Evolutionary conservation across 495 filamentous ascomycete genomes (phyloP).

Genomic region (Xylaria intraflava): DNA sequence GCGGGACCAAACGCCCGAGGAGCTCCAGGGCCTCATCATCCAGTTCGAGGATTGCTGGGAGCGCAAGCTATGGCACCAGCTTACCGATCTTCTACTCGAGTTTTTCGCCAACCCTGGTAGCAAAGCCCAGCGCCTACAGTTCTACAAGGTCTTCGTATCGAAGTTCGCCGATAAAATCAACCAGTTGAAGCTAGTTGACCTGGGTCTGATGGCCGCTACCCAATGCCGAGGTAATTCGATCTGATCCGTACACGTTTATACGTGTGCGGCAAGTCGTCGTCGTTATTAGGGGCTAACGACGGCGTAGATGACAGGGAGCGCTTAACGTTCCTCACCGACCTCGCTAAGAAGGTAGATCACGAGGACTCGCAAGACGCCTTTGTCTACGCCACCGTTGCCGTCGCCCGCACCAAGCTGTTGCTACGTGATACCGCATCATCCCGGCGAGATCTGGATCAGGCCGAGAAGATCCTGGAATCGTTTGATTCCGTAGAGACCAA

Average conservation of each 20-base stretch:
- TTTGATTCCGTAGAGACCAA: conserved; percentile 96
- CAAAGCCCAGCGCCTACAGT: conserved; percentile 71
- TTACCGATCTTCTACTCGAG: conserved; percentile 80
- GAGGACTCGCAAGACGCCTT: conserved; percentile 92
- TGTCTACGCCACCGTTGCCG: conserved; percentile 85
- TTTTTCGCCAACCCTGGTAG: conserved; percentile 83
- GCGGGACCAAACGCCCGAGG: conserved; percentile 76
- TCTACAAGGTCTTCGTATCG: conserved; percentile 92
- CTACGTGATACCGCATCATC: conserved; percentile 68
- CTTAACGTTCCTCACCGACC: conserved; percentile 74
- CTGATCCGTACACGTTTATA: conserved; percentile 6
- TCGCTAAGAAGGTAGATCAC: conserved; percentile 84
- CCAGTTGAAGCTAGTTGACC: conserved; percentile 88
- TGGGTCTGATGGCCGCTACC: conserved; percentile 78
- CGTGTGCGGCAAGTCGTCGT: neutral
- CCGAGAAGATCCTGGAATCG: conserved; percentile 77
- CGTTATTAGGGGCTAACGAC: neutral
- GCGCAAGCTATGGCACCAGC: conserved; percentile 98
- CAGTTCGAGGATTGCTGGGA: conserved; percentile 97
- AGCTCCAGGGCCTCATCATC: conserved; percentile 81
- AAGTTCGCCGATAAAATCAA: conserved; percentile 98
- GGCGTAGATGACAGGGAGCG: conserved; percentile 75
- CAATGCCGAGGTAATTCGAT: conserved; percentile 69
- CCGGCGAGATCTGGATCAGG: conserved; percentile 76
- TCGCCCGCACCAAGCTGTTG: conserved; percentile 80